A percentile compares a stretch with the other conserved stretches of the same genome.
Conservation (phyloP, 1,284 basidiomycete genomes). For the Ceratobasidium theobromae region DNA sequence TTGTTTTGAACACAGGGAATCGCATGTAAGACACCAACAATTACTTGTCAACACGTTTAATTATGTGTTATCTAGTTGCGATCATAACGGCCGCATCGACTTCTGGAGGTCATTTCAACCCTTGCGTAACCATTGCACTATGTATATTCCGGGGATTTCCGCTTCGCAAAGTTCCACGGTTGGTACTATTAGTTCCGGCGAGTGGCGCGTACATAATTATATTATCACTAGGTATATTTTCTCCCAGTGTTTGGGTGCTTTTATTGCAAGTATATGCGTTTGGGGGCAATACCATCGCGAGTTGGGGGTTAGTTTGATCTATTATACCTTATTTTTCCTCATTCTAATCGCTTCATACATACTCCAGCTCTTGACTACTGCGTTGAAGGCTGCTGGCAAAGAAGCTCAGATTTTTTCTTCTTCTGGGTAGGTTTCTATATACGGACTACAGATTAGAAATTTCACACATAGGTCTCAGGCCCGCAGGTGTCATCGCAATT, state of each 20-base stretch:
- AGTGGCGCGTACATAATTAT: background rate
- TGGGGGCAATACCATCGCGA: constrained; percentile 63
- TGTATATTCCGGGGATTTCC: constrained; percentile 60
- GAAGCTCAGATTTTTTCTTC: constrained; percentile 55
- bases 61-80: background rate
- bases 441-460: background rate
- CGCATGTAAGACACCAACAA: constrained; percentile 5
- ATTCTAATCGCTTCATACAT: background rate
- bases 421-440: constrained; percentile 40
- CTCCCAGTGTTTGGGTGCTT: constrained; percentile 63
- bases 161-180: constrained; percentile 49
- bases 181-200: background rate
- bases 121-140: constrained; percentile 58
- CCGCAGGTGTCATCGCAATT: constrained; percentile 61
- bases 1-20: background rate
- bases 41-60: background rate
- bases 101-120: constrained; percentile 67
- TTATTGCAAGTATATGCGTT: constrained; percentile 58
- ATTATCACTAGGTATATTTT: constrained; percentile 52
- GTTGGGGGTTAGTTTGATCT: constrained; percentile 45
- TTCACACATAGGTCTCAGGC: constrained; percentile 16
- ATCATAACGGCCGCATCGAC: constrained; percentile 44
- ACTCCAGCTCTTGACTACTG: constrained; percentile 47
- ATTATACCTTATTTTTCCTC: background rate
- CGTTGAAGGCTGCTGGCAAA: constrained; percentile 48